Percentiles rank a stretch among this genome's conserved stretches.
Conservation (phyloP, 2,329 filamentous ascomycete species). For the Thermomyces lanuginosus region DNA sequence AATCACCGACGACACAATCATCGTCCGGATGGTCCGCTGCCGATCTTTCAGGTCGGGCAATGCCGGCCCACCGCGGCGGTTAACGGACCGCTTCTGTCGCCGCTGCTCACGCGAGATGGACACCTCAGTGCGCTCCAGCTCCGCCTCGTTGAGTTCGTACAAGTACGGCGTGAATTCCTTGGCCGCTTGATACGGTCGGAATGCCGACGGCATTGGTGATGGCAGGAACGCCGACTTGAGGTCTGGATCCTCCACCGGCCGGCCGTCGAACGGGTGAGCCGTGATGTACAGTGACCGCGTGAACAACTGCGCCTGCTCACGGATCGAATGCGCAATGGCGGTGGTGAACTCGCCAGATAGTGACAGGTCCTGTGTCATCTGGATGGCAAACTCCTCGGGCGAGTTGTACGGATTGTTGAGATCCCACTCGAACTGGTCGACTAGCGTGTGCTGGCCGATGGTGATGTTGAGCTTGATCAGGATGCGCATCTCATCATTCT, state of each 20-base stretch:
- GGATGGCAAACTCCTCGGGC: constrained; percentile 80
- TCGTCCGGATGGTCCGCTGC: constrained; percentile 78
- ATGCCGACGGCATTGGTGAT: constrained; percentile 65
- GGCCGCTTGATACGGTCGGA: constrained; percentile 78
- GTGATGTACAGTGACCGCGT: constrained; percentile 84
- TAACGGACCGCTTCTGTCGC: constrained; percentile 87
- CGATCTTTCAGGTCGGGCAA: constrained; percentile 93
- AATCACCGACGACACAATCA: constrained; percentile 82
- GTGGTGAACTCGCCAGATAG: constrained; percentile 92
- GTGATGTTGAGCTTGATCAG: constrained; percentile 94
- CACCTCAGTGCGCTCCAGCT: constrained; percentile 77
- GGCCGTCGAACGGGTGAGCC: constrained; percentile 86
- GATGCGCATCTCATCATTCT: constrained; percentile 97
- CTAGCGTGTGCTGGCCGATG: constrained; percentile 80
- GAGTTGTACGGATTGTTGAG: constrained; percentile 91
- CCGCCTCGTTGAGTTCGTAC: constrained; percentile 81
- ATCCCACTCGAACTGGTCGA: constrained; percentile 98
- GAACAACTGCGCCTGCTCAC: constrained; percentile 89
- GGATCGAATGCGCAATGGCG: constrained; percentile 92
- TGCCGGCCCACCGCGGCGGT: constrained; percentile 77
- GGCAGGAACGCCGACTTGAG: constrained; percentile 71
- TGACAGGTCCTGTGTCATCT: constrained; percentile 79
- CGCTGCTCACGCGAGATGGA: constrained; percentile 88
- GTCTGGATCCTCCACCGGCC: constrained; percentile 83
- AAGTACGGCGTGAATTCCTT: constrained; percentile 90